Evolutionary conservation across 805 yeast genomes (phyloP).

Genomic region (Kluyveromyces nonfermentans): DNA sequence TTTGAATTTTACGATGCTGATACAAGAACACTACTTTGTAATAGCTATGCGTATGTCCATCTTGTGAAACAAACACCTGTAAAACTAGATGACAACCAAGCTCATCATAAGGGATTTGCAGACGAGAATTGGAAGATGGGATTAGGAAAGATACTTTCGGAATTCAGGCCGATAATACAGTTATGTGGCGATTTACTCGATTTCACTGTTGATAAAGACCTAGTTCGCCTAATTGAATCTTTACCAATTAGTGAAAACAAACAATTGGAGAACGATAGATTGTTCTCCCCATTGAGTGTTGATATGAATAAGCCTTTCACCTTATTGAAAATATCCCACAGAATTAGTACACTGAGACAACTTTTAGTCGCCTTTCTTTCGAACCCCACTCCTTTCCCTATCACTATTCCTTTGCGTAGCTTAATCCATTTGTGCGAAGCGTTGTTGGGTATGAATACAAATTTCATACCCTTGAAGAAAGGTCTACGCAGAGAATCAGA

Average conservation of each 20-base stretch:
- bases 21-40: slow-evolving; percentile 36
- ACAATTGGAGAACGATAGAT: slow-evolving; percentile 11
- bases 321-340: slow-evolving; percentile 40
- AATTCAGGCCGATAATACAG: slow-evolving; percentile 44
- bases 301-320: slow-evolving; percentile 51
- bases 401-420: slow-evolving; percentile 55
- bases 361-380: slow-evolving; percentile 39
- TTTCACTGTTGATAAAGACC: slow-evolving; percentile 45
- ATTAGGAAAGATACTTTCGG: slow-evolving; percentile 40
- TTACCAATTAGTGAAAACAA: slow-evolving; percentile 27
- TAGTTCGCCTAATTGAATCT: slow-evolving; percentile 31
- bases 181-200: slow-evolving; percentile 53
- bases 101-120: slow-evolving; percentile 28
- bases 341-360: slow-evolving; percentile 40
- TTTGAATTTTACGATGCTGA: slow-evolving; percentile 32
- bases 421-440: slow-evolving; percentile 45
- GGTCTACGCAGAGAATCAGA: slow-evolving; percentile 48
- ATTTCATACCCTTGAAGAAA: slow-evolving; percentile 44
- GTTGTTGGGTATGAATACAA: slow-evolving; percentile 44
- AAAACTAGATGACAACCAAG: slow-evolving; percentile 20
- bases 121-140: slow-evolving; percentile 41
- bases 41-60: slow-evolving; percentile 47
- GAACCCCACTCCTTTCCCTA: slow-evolving; percentile 45
- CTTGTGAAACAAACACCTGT: slow-evolving; percentile 46
- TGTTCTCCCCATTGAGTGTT: slow-evolving; percentile 42